A percentile compares a stretch with the other conserved stretches of the same genome.
Evolutionary conservation across 2,329 filamentous ascomycete genomes (phyloP).

Genomic region (Ophiognomonia clavigignenti-juglandacearum): DNA sequence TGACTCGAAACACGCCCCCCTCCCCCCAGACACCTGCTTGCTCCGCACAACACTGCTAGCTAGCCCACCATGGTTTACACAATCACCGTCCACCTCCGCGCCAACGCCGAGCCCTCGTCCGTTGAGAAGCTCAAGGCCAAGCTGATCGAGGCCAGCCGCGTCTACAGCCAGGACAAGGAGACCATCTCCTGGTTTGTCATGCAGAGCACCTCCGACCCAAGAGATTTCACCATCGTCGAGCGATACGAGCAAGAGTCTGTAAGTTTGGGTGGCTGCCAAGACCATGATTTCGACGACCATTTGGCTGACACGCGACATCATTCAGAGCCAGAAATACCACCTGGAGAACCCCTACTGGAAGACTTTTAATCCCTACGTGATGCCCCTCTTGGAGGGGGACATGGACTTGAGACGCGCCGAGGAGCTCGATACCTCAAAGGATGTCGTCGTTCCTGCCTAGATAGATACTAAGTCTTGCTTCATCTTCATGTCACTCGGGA

Average conservation of each 20-base stretch:
- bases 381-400: conserved; percentile 59
- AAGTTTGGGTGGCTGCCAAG: conserved; percentile 23
- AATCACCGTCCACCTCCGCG: conserved; percentile 64
- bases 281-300: neutral
- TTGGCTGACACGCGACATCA: conserved; percentile 1
- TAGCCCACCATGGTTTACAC: conserved; percentile 58
- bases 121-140: conserved; percentile 66
- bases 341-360: conserved; percentile 69
- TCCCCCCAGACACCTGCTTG: neutral
- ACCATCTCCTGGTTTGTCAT: conserved; percentile 71
- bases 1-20: no score
- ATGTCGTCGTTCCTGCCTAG: conserved; percentile 33
- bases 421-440: conserved; percentile 57
- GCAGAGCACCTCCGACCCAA: conserved; percentile 64
- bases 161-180: conserved; percentile 69
- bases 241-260: conserved; percentile 63
- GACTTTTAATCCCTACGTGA: conserved; percentile 70
- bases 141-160: conserved; percentile 67
- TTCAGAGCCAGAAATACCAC: conserved; percentile 55
- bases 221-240: conserved; percentile 72
- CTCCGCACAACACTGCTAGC: conserved; percentile 5
- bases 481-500: no score
- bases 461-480: no score
- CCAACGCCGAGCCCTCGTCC: conserved; percentile 59
- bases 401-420: conserved; percentile 68